Conservation (phyloP, 2,329 filamentous ascomycete genomes). For the Sclerotiophoma versabilis region DNA sequence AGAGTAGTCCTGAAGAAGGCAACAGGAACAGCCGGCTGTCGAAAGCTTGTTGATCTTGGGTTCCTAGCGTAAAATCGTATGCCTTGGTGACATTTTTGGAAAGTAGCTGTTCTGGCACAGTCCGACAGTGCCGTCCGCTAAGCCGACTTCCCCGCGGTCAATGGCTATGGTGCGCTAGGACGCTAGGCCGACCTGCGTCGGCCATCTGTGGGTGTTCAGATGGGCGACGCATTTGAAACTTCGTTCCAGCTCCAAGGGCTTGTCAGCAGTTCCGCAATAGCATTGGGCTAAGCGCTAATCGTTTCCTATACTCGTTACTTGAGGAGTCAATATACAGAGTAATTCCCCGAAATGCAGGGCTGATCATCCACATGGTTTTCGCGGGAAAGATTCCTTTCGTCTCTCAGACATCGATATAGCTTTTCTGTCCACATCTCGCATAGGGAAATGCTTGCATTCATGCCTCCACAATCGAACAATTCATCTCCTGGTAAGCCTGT, state of each 20-base stretch:
- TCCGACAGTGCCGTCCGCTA: conserved; percentile 29
- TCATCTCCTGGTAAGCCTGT: conserved; percentile 41
- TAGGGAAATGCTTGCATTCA: conserved; percentile 48
- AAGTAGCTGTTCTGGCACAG: conserved; percentile 39
- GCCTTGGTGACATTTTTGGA: conserved; percentile 34
- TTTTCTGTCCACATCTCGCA: conserved; percentile 26
- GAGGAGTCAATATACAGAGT: conserved; percentile 40
- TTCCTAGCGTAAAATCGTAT: conserved; percentile 23
- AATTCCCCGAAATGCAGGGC: conserved; percentile 42
- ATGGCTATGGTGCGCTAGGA: conserved; percentile 43
- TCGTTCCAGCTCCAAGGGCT: conserved; percentile 41
- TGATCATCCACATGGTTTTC: conserved; percentile 34
- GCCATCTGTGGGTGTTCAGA: conserved; percentile 36
- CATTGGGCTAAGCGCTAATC: conserved; percentile 36
- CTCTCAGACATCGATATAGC: conserved; percentile 29
- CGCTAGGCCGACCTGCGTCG: conserved; percentile 42
- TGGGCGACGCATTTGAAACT: conserved; percentile 43
- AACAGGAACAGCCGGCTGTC: conserved; percentile 15
- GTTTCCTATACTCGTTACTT: conserved; percentile 32
- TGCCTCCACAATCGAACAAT: conserved; percentile 45
- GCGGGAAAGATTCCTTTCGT: conserved; percentile 31
- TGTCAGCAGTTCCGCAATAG: conserved; percentile 40
- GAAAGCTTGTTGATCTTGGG: conserved; percentile 27
- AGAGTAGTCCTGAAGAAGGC: conserved; percentile 9
- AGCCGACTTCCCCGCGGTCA: conserved; percentile 45